Evolutionary conservation across 306 rosid genomes (phyloP), one percentile per base, ranked within the genome.

Genomic region (Quercus aquifolioides): DNA sequence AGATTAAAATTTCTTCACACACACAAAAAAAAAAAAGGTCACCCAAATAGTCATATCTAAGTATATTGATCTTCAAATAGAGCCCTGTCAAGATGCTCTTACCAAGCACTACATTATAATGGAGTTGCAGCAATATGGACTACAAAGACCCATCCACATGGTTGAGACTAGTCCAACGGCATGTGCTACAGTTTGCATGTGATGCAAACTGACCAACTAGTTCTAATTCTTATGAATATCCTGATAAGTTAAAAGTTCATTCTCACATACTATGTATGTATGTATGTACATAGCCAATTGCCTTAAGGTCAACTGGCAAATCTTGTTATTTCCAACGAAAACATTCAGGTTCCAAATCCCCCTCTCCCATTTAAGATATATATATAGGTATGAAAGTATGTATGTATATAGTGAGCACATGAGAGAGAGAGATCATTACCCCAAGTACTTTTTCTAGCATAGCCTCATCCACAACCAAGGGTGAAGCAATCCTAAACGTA

Each of bases 361-460:
- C 46, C 46, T 38, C 46, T 10, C 3, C 46, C 46, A 2, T 38
- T 38, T 38, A 38, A 38, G 46, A 49, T 46, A 12, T 46, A 49
- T 49, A 49, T 49, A 49, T 49, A 49, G 54, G 4, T 49, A 38
- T 49, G 54, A 10, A 13, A 10, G 54, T 49, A 3, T 49, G 54
- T 49, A 13, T 49, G 54, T 49, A 3, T 49, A 38, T 38, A 38
- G 54, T 49, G 17, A 10, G 54, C 4, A 1, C 15, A 13, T 12
- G 54, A 2, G 54, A 49, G 17, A 41, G 23, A 25, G 65, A 51
- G 56, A 55, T 52, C 78, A 81, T 92, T 95, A 95, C 99, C 98
- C 99, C 99, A 75, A 95, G 92, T 68, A 95, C 94, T 90, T 92
- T 92, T 84, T 95, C 97, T 73, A 95, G 90, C 97, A 93, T 91